Evolutionary conservation across 495 filamentous ascomycete species (phyloP).

Genomic region (Talaromyces stipitatus): DNA sequence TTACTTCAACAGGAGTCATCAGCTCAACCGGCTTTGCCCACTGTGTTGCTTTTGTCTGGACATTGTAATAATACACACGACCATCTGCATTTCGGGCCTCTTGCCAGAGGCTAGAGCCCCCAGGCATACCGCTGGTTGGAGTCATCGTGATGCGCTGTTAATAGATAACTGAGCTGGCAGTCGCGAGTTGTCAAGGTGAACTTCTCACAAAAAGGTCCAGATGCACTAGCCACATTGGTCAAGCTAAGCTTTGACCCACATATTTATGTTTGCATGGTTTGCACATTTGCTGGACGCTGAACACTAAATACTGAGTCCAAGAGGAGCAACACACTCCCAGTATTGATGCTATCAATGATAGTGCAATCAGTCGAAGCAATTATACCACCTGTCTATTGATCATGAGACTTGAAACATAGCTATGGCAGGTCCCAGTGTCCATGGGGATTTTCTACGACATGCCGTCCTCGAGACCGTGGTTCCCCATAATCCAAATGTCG

Average conservation of each 20-base stretch:
- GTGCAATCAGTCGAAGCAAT: neutral
- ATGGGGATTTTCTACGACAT: constrained; percentile 58
- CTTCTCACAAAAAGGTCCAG: neutral
- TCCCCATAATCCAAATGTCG: constrained; percentile 59
- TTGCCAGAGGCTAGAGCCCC: constrained; percentile 60
- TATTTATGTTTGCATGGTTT: constrained; percentile 1
- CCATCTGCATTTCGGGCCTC: constrained; percentile 80
- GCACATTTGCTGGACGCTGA: neutral
- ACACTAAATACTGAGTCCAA: neutral
- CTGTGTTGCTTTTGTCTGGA: constrained; percentile 77
- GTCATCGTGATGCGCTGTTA: constrained; percentile 46
- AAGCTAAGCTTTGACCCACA: neutral
- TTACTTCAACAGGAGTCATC: constrained; percentile 81
- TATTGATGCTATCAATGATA: neutral
- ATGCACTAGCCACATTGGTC: constrained; percentile 1
- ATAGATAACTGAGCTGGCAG: neutral
- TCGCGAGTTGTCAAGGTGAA: neutral
- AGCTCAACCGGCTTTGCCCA: constrained; percentile 90
- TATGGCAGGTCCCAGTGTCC: constrained; percentile 35
- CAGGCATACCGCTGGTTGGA: constrained; percentile 47
- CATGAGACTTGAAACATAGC: constrained; percentile 21
- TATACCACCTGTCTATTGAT: constrained; percentile 13
- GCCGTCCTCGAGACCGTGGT: constrained; percentile 73
- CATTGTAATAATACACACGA: constrained; percentile 89
- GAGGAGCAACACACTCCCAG: neutral